Conservation (phyloP, 2,329 filamentous ascomycete species). For the Drechslerella dactyloides region DNA sequence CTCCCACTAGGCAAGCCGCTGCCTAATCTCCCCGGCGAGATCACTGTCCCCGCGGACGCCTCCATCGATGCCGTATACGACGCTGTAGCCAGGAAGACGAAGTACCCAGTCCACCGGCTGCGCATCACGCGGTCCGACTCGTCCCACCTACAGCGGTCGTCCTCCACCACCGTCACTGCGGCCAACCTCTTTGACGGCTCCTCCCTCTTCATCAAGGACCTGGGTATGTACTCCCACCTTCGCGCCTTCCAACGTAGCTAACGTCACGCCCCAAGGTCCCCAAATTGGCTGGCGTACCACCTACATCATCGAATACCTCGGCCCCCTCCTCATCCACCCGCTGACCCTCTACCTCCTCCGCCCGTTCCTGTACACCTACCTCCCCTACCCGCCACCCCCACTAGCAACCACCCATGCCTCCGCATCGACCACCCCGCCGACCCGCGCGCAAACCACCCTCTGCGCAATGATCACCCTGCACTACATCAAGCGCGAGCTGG, state of each 20-base stretch:
- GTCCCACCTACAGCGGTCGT: constrained; percentile 56
- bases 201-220: constrained; percentile 83
- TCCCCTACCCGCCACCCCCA: constrained; percentile 64
- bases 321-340: constrained; percentile 82
- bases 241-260: constrained; percentile 62
- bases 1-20: constrained; percentile 34
- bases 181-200: constrained; percentile 67
- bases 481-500: constrained; percentile 92
- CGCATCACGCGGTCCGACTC: constrained; percentile 70
- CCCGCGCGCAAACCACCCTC: constrained; percentile 73
- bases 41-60: constrained; percentile 27
- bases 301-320: constrained; percentile 93
- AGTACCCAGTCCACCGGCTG: constrained; percentile 66
- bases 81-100: constrained; percentile 64
- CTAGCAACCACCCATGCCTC: constrained; percentile 59
- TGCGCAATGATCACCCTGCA: constrained; percentile 78
- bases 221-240: constrained; percentile 69
- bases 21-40: constrained; percentile 39
- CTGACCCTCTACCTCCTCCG: constrained; percentile 71
- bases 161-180: constrained; percentile 53
- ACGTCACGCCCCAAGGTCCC: too few species aligned
- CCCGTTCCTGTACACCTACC: constrained; percentile 65
- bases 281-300: constrained; percentile 93
- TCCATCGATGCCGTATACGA: constrained; percentile 63
- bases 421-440: constrained; percentile 63